These are phyloP conservation scores for Annulohypoxylon bovei DNA, from an alignment of 495 filamentous ascomycete genomes.

Conservation along the genomic window DNA sequence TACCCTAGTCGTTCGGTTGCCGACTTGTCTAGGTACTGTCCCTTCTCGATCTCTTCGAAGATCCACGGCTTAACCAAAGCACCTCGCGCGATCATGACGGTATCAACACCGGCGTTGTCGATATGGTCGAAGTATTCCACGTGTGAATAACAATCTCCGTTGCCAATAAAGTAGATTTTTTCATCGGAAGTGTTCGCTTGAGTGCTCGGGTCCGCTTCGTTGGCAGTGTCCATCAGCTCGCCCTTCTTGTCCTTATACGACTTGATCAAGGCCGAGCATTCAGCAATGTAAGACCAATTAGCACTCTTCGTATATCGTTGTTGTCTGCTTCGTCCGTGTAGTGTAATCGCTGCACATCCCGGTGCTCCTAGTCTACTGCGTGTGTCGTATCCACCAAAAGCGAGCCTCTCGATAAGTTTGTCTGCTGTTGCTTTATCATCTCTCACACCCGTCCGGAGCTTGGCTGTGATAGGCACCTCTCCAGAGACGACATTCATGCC, in stretches of 20 bases:
- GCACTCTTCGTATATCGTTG: slow-evolving; percentile 91
- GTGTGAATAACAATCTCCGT: slow-evolving; percentile 96
- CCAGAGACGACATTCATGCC: slow-evolving; percentile 94
- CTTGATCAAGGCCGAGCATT: slow-evolving; percentile 86
- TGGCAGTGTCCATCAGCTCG: slow-evolving; percentile 74
- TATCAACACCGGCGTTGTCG: slow-evolving; percentile 78
- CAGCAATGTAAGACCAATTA: slow-evolving; percentile 93
- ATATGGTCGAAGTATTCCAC: slow-evolving; percentile 85
- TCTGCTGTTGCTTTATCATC: slow-evolving; percentile 81
- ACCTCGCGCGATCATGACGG: slow-evolving; percentile 90
- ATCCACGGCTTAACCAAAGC: slow-evolving; percentile 97
- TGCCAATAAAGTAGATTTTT: slow-evolving; percentile 88
- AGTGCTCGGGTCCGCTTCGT: slow-evolving; percentile 74
- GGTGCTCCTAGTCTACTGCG: slow-evolving; percentile 69
- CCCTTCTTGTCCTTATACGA: slow-evolving; percentile 72
- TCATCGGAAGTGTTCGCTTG: slow-evolving; percentile 63
- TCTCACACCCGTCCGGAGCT: slow-evolving; percentile 91
- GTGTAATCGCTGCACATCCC: slow-evolving; percentile 90
- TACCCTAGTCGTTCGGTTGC: slow-evolving; percentile 85
- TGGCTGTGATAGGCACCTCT: slow-evolving; percentile 88
- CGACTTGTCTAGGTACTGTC: slow-evolving; percentile 95
- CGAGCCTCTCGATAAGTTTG: slow-evolving; percentile 83
- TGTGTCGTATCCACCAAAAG: slow-evolving; percentile 77
- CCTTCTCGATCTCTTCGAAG: slow-evolving; percentile 92
- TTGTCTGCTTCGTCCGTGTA: slow-evolving; percentile 92